phyloP scores from a whole-genome alignment of 2,329 filamentous ascomycete species.

The Talaromyces sp. region DNA sequence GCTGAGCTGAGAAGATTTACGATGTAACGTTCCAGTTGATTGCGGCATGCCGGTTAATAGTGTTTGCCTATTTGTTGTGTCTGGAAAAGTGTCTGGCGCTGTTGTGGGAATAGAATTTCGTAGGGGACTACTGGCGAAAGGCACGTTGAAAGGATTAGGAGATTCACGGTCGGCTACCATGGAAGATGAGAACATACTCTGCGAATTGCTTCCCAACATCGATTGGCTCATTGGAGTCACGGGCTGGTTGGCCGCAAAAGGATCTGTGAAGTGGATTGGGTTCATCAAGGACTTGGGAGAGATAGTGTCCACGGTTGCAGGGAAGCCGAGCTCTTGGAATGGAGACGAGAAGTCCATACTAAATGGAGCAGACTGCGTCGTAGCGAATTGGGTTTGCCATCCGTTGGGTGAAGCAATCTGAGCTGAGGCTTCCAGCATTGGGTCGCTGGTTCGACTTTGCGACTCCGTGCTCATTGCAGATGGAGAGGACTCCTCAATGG shows the following conservation, averaged over 20 bases:
- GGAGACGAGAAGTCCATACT: constrained; percentile 70
- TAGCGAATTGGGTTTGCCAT: constrained; percentile 67
- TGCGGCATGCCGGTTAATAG: constrained; percentile 60
- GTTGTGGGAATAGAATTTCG: constrained; percentile 59
- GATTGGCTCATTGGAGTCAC: constrained; percentile 71
- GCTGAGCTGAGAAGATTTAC: constrained; percentile 58
- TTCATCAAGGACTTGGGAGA: constrained; percentile 72
- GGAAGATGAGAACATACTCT: constrained; percentile 49
- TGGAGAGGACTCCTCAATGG: constrained; percentile 87
- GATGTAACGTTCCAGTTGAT: constrained; percentile 53
- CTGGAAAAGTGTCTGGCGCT: constrained; percentile 63
- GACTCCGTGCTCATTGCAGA: constrained; percentile 94
- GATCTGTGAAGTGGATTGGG: constrained; percentile 65
- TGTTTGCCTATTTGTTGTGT: constrained; percentile 58
- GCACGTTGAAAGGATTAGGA: constrained; percentile 46
- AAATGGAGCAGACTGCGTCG: constrained; percentile 63
- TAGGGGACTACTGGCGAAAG: constrained; percentile 57
- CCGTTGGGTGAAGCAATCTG: constrained; percentile 55
- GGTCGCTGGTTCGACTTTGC: constrained; percentile 73
- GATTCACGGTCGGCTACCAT: constrained; percentile 43
- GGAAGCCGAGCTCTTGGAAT: constrained; percentile 66
- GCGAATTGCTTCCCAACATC: constrained; percentile 61
- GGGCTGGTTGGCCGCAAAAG: constrained; percentile 72
- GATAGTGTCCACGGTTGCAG: constrained; percentile 63
- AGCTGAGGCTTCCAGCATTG: constrained; percentile 76